Conservation (phyloP, 495 filamentous ascomycete genomes). For the Margaritispora aquatica region DNA sequence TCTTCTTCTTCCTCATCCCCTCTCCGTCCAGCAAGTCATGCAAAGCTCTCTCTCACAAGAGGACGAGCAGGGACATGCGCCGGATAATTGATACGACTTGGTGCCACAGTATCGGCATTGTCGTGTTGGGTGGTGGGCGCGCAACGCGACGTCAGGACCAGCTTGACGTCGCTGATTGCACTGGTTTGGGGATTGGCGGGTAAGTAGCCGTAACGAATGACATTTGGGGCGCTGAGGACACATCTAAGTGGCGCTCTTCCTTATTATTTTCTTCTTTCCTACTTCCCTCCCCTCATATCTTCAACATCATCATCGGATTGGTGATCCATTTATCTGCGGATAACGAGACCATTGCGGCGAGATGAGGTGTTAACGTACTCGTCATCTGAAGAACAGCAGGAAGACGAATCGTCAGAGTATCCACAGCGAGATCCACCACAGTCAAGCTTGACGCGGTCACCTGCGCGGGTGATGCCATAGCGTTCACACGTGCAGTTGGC, state of each 20-base stretch:
- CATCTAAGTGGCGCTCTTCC: conserved; percentile 12
- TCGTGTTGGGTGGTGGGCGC: conserved; percentile 13
- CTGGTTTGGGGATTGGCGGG: conserved; percentile 2
- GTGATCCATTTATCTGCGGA: conserved; percentile 34
- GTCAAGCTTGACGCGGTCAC: conserved; percentile 88
- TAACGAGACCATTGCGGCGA: conserved; percentile 73
- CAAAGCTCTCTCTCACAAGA: conserved; percentile 1
- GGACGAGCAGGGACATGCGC: conserved; percentile 10
- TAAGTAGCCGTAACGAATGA: conserved; percentile 25
- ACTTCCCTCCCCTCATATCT: not conserved
- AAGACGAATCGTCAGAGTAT: conserved; percentile 58
- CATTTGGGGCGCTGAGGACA: not conserved
- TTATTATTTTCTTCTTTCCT: conserved; percentile 7
- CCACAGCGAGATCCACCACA: conserved; percentile 83
- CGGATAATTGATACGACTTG: conserved; percentile 16
- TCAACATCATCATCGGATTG: conserved; percentile 13
- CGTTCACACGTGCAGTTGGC: conserved; percentile 78
- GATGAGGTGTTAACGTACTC: conserved; percentile 51
- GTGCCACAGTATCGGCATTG: conserved; percentile 25
- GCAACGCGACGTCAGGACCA: conserved; percentile 11
- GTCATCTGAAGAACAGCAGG: conserved; percentile 49
- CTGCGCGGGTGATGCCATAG: conserved; percentile 91
- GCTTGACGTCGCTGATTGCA: conserved; percentile 7
- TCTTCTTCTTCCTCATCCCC: conserved; percentile 11
- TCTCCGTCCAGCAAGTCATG: conserved; percentile 12